A percentile compares a stretch with the other conserved stretches of the same genome.
Evolutionary conservation across 306 rosid species (phyloP).

Genomic region (Geum urbanum): DNA sequence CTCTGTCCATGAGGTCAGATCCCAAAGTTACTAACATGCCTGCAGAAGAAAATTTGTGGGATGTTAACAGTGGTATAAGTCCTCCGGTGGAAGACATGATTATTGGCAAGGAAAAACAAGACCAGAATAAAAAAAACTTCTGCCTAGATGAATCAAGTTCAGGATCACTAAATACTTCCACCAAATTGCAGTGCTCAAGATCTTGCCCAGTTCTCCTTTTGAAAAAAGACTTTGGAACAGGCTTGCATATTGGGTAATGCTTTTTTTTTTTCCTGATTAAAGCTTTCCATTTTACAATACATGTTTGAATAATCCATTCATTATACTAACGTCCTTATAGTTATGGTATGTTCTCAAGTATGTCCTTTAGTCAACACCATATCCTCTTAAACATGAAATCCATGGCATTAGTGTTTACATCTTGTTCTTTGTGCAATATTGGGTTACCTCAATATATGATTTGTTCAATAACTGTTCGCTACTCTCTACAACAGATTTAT

Average conservation of each 20-base stretch:
- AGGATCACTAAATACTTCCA: slow-evolving; percentile 29
- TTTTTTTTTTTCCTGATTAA: slow-evolving; percentile 1
- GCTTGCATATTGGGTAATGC: slow-evolving; percentile 36
- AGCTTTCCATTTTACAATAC: background rate
- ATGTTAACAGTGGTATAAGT: slow-evolving; percentile 39
- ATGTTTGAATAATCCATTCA: background rate
- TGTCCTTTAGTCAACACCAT: background rate
- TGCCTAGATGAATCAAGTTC: slow-evolving; percentile 50
- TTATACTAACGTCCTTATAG: background rate
- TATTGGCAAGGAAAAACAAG: slow-evolving; percentile 53
- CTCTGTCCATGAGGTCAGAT: slow-evolving; percentile 32
- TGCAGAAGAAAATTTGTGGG: slow-evolving; percentile 51
- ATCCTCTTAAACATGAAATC: background rate
- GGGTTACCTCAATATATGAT: background rate
- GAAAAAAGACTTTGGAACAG: slow-evolving; percentile 46
- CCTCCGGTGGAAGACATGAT: slow-evolving; percentile 61
- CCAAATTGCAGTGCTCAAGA: slow-evolving; percentile 43
- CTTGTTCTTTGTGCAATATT: background rate
- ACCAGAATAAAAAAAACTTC: slow-evolving; percentile 41
- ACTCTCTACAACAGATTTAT: background rate
- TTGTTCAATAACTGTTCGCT: background rate
- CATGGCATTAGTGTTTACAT: background rate
- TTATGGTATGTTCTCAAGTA: background rate
- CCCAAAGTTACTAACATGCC: slow-evolving; percentile 7
- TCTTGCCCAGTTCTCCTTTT: slow-evolving; percentile 70